Evolutionary conservation across 2,329 filamentous ascomycete genomes (phyloP), one percentile per base, ranked within the genome.

Genomic region (Fusarium floridanum): DNA sequence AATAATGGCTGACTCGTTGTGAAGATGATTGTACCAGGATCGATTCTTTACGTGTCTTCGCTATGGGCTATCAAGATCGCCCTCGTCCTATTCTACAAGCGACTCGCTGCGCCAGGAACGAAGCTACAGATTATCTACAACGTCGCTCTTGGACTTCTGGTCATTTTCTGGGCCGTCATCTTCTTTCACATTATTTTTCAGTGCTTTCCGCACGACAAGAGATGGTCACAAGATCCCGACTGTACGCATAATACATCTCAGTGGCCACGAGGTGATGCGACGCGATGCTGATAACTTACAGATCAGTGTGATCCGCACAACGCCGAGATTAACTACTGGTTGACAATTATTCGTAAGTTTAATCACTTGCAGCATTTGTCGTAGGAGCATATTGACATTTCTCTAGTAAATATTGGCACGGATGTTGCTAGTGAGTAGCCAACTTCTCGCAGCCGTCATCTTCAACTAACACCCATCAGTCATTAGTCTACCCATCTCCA

Each of bases 41-140:
- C 83, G 2, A 78, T 81, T 3, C 79, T 85, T 3, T 85, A 85
- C 55, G 82, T 85, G 0, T 75, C 83, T 4, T 84, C 83, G 4
- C 67, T 85, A 6, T 85, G 83, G 83, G 76, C 82, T 14, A 82
- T 85, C 75, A 85, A 85, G 57, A 76, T 84, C 7, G 83, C 83
- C 6, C 75, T 85, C 5, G 83, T 85, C 9, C 50, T 85, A 2
- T 84, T 85, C 65, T 85, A 85, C 77, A 85, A 85, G 41, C 79
- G 78, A 39, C 80, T 85, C 20, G 82, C 83, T 3, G 81, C 78
- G 0, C 80, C 78, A 2, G 81, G 82, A 29, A 82, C 83, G 1
- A 80, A 71, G 11, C 65, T 84, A 1, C 80, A 84, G 61, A 75
- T 76, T 6, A 71, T 85, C 1, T 85, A 85, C 76, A 84, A 83